Base-by-base conservation (phyloP, 2,329 filamentous ascomycete genomes). In the Cadophora sp. region DNA sequence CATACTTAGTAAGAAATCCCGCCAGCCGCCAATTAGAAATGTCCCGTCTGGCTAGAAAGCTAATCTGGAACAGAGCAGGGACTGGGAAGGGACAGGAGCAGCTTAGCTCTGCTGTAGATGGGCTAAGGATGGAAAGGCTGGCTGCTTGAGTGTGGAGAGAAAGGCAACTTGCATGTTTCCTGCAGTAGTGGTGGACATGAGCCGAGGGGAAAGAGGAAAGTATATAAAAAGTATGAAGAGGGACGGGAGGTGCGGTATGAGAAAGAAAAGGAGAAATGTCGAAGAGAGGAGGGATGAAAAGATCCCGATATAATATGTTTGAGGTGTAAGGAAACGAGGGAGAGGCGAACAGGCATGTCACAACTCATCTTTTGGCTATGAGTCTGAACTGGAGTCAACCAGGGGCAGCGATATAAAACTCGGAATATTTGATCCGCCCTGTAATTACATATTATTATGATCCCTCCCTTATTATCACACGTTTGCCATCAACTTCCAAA, bases 21-120 rank as follows among this genome's bases (percentile, higher is more conserved):
- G 22, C 56, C 31, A 27, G 31, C 31, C 22, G 31, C 56, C 56
- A 59, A 59, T 59, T 34, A 59, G 22, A 59, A 27, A 34, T 3
- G 19, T 24, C 55, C 31, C n/a, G 29, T 31, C 7, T 11, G 4
- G 7, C 1, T 19, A 56, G 29, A 58, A 24, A 37, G 55, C 55
- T 37, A 34, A 58, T 58, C 55, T 58, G 55, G 29, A 37, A 34
- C 55, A 58, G 29, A 19, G 29, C 29, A 56, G 53, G n/a, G 51
- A 29, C 51, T n/a, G 27, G 53, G 53, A 27, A 34, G 53, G 27
- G n/a, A 58, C 55, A 58, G 19, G 31, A 58, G 26, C 55, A 37
- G 55, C 2, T 24, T 58, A 58, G 31, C 29, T 58, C 11, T 29
- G 51, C 31, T 37, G 19, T 58, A 9, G 29, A 24, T 37, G n/a